Percentiles rank a stretch among this genome's conserved stretches.
Evolutionary conservation across 805 yeast genomes (phyloP).

Genomic region (Teunomyces pallodes): DNA sequence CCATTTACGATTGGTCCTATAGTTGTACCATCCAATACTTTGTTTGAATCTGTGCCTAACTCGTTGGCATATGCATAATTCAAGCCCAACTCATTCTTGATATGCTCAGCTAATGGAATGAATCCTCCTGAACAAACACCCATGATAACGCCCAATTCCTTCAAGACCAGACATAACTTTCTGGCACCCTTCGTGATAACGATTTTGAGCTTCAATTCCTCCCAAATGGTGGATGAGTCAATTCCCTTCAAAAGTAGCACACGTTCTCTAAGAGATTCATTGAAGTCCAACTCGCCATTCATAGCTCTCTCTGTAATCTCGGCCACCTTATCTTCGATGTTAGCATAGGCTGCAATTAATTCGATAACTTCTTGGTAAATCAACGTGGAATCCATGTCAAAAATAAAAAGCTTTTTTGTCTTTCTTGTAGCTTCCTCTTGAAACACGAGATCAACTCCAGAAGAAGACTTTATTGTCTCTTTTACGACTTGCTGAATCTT

Average conservation of each 20-base stretch:
- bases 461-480: not conserved
- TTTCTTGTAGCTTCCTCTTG: slow-evolving; percentile 25
- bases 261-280: slow-evolving; percentile 71
- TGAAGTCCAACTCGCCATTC: slow-evolving; percentile 95
- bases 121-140: slow-evolving; percentile 97
- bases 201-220: slow-evolving; percentile 67
- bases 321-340: slow-evolving; percentile 82
- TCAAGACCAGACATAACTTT: slow-evolving; percentile 64
- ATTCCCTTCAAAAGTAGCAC: slow-evolving; percentile 83
- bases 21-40: slow-evolving; percentile 70
- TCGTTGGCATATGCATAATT: slow-evolving; percentile 90
- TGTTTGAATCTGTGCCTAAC: slow-evolving; percentile 44
- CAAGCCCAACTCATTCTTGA: slow-evolving; percentile 63
- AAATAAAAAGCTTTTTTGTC: slow-evolving; percentile 64
- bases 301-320: slow-evolving; percentile 90
- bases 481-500: slow-evolving; percentile 7
- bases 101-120: slow-evolving; percentile 77
- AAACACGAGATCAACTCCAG: slow-evolving; percentile 30
- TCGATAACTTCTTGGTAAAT: slow-evolving; percentile 97
- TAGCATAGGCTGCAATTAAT: slow-evolving; percentile 90
- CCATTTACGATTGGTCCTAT: slow-evolving; percentile 86
- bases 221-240: slow-evolving; percentile 69
- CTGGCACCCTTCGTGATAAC: slow-evolving; percentile 81
- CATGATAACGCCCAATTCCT: slow-evolving; percentile 58
- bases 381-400: slow-evolving; percentile 97